Evolutionary conservation across 257 asterid genomes (phyloP), one percentile per base, ranked within the genome.

Genomic region (Gentiana straminea): DNA sequence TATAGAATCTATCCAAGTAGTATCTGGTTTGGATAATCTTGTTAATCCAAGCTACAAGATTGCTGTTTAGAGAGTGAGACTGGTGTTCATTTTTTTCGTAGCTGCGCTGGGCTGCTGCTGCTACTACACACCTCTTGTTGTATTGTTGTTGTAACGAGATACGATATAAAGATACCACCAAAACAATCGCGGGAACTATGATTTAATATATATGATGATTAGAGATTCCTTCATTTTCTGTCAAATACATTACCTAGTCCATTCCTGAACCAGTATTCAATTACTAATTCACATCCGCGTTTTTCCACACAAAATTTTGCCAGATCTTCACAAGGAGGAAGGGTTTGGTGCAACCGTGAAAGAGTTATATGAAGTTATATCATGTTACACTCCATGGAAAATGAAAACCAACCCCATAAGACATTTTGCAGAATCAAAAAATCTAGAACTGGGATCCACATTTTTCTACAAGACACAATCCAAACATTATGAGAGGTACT

Each of bases 21-120:
- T 88, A 10, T 75, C 94, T 13, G 99, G 99, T 59, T 59, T 88
- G 66, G 94, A 92, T 63, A 85, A 92, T 73, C 95, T 92, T 63
- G 95, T 57, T 39, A 92, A 92, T 64, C 99, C 99, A 8, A 92
- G 87, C 89, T 92, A 92, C 84, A 83, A 92, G 86, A 88, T 92
- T 68, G 95, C 95, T 52, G 86, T 86, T 58, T 90, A 90, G 80
- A 37, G 52, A 32, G 56, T 32, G 2, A 24, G 11, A 51, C 24
- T 8, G 1, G 48, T 39, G 4, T 39, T 39, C 34, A 55, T 36
- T 36, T 5, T 47, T 39, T 32, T 55, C 12, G 2, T 8, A 0
- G n/a, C 13, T 3, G 48, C 44, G 3, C n/a, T 3, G 36, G 47
- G n/a, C 50, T 1, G n/a, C 13, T 43, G 11, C 3, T 52, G 37